phyloP scores from a whole-genome alignment of 345 rosid genomes.

The Eutrema yunnanense region DNA sequence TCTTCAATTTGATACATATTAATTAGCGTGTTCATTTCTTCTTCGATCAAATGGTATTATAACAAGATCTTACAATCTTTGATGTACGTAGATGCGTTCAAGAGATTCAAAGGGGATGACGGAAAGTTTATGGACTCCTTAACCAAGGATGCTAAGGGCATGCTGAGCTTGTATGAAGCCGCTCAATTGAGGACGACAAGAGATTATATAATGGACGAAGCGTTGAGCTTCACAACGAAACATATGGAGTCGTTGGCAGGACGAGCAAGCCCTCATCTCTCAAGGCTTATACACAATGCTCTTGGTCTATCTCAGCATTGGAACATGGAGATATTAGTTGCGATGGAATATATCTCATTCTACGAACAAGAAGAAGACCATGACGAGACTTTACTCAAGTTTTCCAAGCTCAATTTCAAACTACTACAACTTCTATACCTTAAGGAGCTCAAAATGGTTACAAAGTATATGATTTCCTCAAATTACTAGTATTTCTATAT shows the following conservation, averaged over 20 bases:
- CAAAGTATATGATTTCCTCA: conserved; percentile 8
- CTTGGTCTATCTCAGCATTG: conserved; percentile 1
- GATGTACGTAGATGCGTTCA: conserved; percentile 28
- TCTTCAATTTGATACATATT: too few species aligned
- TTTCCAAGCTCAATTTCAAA: conserved; percentile 19
- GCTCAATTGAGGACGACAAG: conserved; percentile 16
- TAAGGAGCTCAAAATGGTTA: conserved; percentile 10
- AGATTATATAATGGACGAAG: conserved; percentile 36
- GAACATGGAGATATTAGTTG: conserved; percentile 3
- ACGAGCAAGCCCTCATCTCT: background rate
- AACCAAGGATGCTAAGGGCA: conserved; percentile 23
- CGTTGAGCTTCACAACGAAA: conserved; percentile 16
- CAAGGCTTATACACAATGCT: background rate
- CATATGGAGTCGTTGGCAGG: conserved; percentile 3
- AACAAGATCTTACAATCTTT: background rate
- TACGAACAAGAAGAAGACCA: conserved; percentile 14
- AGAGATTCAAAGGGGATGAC: conserved; percentile 21
- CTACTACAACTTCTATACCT: background rate
- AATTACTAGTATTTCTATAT: too few species aligned
- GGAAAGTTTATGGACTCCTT: conserved; percentile 21
- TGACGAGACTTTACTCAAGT: conserved; percentile 8
- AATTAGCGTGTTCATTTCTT: too few species aligned
- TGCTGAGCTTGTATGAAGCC: conserved; percentile 40
- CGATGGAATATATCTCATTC: background rate
- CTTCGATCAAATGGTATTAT: too few species aligned